These are phyloP conservation scores for Metrosideros polymorpha DNA, from an alignment of 441 rosid species.

Conservation along the genomic window DNA sequence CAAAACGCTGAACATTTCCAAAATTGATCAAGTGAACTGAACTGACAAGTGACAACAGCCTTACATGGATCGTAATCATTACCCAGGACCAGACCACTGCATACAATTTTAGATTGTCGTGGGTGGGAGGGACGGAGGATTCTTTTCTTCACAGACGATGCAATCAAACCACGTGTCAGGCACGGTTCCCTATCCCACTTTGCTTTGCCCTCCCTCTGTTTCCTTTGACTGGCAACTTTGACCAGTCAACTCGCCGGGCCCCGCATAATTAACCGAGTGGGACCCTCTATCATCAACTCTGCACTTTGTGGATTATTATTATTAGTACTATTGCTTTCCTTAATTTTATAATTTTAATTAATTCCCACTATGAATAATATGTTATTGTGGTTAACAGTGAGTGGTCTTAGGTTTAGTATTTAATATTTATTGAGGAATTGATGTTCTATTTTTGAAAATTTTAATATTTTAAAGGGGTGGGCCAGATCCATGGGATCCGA, in stretches of 20 bases:
- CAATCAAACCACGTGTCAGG: conserved; percentile 4
- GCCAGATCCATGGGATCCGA: conserved; percentile 21
- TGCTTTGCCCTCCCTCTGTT: background rate
- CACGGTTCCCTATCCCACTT: conserved; percentile 22
- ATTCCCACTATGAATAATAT: background rate
- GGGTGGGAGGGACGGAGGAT: background rate
- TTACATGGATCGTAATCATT: background rate
- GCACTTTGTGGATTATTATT: background rate
- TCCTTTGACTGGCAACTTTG: conserved; percentile 32
- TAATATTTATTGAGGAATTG: background rate
- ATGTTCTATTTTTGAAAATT: background rate
- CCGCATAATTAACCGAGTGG: background rate
- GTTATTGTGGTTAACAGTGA: background rate
- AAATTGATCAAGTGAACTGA: background rate
- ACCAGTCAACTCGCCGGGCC: conserved; percentile 42
- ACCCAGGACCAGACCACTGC: background rate
- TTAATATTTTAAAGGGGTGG: background rate
- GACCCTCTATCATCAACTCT: background rate
- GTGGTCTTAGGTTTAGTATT: no score
- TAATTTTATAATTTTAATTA: background rate
- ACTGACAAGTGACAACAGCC: no score
- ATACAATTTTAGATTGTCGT: background rate
- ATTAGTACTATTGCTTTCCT: background rate
- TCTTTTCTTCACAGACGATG: conserved; percentile 32
- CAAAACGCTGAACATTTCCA: background rate